Percentiles rank a stretch among this genome's conserved stretches.
Evolutionary conservation across 805 yeast genomes (phyloP).

Genomic region (Hanseniaspora thailandica): DNA sequence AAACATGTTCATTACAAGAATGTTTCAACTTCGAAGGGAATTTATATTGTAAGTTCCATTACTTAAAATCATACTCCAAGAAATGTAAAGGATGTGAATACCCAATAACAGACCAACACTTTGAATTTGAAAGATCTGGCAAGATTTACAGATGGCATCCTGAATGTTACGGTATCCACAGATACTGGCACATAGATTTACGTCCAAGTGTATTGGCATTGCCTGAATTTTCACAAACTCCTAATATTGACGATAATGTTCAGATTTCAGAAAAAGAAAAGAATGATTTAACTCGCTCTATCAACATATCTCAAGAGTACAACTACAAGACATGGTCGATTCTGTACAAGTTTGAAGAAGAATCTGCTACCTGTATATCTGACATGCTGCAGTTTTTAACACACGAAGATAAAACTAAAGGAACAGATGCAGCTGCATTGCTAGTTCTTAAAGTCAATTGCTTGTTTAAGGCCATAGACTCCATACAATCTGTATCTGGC

Average conservation of each 20-base stretch:
- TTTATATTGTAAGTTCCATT: constrained; percentile 85
- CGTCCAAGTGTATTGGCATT: constrained; percentile 49
- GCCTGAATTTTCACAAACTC: constrained; percentile 23
- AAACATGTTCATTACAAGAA: constrained; percentile 80
- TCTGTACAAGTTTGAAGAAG: constrained; percentile 79
- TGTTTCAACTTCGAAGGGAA: constrained; percentile 77
- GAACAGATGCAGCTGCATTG: constrained; percentile 57
- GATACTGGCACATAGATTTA: constrained; percentile 85
- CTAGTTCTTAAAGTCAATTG: constrained; percentile 65
- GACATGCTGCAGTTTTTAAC: constrained; percentile 83
- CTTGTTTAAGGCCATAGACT: constrained; percentile 64
- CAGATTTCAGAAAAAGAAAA: neutral
- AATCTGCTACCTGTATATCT: constrained; percentile 76
- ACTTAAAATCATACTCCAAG: constrained; percentile 72
- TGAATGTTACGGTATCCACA: constrained; percentile 94
- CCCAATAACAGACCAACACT: constrained; percentile 87
- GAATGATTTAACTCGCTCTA: constrained; percentile 42
- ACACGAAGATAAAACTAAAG: constrained; percentile 53
- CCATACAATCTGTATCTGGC: constrained; percentile 24
- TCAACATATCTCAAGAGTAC: constrained; percentile 51
- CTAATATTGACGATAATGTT: constrained; percentile 20
- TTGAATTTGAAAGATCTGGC: constrained; percentile 83
- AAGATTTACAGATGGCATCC: constrained; percentile 97
- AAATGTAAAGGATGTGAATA: constrained; percentile 89
- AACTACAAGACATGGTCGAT: constrained; percentile 69